Base-by-base conservation (phyloP, 768 basidiomycete species). In the Phanerodontia chrysosporium region DNA sequence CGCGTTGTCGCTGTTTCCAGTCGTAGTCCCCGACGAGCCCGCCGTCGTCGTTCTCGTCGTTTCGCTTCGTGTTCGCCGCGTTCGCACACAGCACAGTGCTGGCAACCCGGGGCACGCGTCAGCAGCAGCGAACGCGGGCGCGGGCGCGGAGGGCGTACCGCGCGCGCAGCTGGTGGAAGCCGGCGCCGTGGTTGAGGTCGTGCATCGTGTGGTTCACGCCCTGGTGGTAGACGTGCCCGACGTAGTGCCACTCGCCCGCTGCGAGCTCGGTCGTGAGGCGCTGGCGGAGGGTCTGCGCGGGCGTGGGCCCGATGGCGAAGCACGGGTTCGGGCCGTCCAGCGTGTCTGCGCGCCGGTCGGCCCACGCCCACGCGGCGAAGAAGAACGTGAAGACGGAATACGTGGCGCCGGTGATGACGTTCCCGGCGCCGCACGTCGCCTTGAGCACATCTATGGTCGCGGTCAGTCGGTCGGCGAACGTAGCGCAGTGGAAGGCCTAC, bases 1-100 rank as follows among this genome's bases (percentile, higher is more conserved):
- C 35, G 39, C 18, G 53, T 54, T 54, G 53, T 39, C 25, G 21
- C 36, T 39, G 21, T 54, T n/a, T 22, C 53, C 53, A 54, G 36
- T 22, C 22, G 22, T 54, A 54, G 35, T 54, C 53, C 9, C 9
- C 36, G 36, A 54, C 53, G 49, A 51, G 32, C 21, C 36, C 42
- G 24, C 53, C 53, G 53, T 54, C 53, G 28, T 54, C 42, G 51
- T 32, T n/a, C 28, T 22, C 21, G 28, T 52, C 51, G 25, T 8
- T 25, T 9, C 13, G 27, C 51, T 22, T 6, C 46, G 6, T 48
- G 10, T 8, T 48, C 7, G 46, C 14, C 32, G 5, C 48, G 28
- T 51, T 27, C 42, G 4, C 30, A 32, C 36, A 58, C 4, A 27
- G 30, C 8, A 36, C 48, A 39, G n/a, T 39, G 29, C 36, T 18